Conservation (phyloP, 169 alveolate species). For the Plasmodium gonderi region DNA sequence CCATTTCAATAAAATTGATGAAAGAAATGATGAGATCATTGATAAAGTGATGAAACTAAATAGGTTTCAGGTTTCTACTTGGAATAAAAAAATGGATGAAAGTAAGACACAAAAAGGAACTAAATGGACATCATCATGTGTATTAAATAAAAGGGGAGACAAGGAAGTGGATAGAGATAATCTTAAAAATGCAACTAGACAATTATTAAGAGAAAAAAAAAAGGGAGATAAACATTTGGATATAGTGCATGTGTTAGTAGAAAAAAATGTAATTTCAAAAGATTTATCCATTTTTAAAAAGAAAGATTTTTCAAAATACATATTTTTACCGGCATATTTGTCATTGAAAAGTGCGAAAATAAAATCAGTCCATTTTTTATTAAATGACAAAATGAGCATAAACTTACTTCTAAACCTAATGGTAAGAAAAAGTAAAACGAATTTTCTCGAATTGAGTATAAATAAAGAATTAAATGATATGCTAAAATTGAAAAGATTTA, state of each 20-base stretch:
- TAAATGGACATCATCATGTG: not conserved
- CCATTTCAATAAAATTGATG: not conserved
- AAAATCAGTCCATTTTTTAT: conserved; percentile 35
- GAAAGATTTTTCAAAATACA: conserved; percentile 12
- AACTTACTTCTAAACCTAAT: conserved; percentile 14
- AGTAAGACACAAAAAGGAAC: not conserved
- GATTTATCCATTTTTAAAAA: not conserved
- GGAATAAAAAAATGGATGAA: not conserved
- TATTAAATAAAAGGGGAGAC: not conserved
- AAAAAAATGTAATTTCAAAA: not conserved
- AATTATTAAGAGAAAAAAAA: too few relatives aligned
- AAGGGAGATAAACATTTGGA: conserved; percentile 8
- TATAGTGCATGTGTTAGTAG: not conserved
- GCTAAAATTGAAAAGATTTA: conserved; percentile 24
- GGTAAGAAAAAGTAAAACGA: conserved; percentile 12
- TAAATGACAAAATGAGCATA: conserved; percentile 25
- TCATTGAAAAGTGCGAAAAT: conserved; percentile 28
- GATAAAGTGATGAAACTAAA: not conserved
- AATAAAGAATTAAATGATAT: conserved; percentile 47
- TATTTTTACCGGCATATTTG: conserved; percentile 29
- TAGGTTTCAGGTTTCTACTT: not conserved
- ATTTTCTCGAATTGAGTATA: conserved; percentile 6
- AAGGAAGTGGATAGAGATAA: not conserved
- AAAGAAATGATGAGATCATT: not conserved
- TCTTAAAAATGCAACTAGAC: not conserved